Evolutionary conservation across 192 early-diverging fungal species (phyloP).

Genomic region (Linnemannia hyalina): DNA sequence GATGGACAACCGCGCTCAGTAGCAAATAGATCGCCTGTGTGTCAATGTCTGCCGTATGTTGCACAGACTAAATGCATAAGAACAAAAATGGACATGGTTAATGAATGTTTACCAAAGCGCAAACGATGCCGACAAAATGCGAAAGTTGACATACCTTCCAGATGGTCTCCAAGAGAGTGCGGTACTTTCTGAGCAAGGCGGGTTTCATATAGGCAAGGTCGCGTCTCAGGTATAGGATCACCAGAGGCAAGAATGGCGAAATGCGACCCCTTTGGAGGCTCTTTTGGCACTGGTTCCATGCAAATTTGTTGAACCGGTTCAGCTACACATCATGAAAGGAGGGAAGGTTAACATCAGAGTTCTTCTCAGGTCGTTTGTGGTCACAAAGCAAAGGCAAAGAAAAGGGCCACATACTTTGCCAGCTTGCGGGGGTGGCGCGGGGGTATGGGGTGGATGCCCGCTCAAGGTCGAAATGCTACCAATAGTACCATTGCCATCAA

Average conservation of each 20-base stretch:
- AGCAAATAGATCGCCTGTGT: conserved; percentile 53
- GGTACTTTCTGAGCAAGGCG: conserved; percentile 42
- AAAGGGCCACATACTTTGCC: conserved; percentile 30
- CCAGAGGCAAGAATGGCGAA: conserved; percentile 54
- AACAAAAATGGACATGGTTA: not conserved
- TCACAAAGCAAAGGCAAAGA: not conserved
- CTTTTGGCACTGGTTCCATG: conserved; percentile 55
- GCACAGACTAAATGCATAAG: conserved; percentile 22
- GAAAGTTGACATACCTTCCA: conserved; percentile 44
- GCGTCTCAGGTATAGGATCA: conserved; percentile 56
- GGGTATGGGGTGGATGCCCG: not conserved
- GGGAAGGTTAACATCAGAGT: not conserved
- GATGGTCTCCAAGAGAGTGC: conserved; percentile 45
- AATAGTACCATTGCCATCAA: conserved; percentile 6
- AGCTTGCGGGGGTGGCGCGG: conserved; percentile 12
- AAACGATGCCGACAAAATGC: not conserved
- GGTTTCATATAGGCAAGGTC: conserved; percentile 58
- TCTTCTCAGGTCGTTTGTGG: not conserved
- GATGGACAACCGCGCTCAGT: conserved; percentile 54
- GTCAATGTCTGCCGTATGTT: conserved; percentile 40
- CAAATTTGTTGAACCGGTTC: conserved; percentile 62
- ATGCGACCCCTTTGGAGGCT: conserved; percentile 43
- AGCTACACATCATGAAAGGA: conserved; percentile 17
- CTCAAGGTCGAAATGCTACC: conserved; percentile 2
- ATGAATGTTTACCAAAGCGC: not conserved